A percentile compares a stretch with the other conserved stretches of the same genome.
Conservation (phyloP, 2,329 filamentous ascomycete genomes). For the Fusarium haematococcum region DNA sequence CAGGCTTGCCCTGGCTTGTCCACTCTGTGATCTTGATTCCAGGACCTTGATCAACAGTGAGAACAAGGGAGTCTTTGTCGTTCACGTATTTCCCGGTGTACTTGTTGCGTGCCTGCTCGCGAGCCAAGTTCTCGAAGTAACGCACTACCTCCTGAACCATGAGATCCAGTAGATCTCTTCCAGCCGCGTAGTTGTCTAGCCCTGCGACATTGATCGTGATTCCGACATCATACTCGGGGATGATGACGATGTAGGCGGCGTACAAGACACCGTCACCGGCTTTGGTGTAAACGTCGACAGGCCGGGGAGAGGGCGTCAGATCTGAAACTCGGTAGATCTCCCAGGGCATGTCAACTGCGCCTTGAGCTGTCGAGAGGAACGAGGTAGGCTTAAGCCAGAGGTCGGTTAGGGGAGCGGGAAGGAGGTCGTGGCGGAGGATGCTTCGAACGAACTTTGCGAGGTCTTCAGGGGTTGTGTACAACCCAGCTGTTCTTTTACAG, state of each 20-base stretch:
- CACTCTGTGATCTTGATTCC: not conserved
- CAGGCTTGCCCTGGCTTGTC: not conserved
- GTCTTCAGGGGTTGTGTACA: constrained; percentile 55
- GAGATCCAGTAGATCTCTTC: not conserved
- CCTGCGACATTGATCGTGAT: not conserved
- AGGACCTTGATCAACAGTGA: not conserved
- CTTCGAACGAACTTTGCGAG: constrained; percentile 30
- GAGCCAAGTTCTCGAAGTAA: not conserved
- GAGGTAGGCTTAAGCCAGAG: not conserved
- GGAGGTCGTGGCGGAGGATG: not conserved
- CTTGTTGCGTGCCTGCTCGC: not conserved
- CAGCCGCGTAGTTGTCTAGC: not conserved
- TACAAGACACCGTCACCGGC: not conserved
- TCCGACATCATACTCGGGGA: not conserved
- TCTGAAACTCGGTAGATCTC: not conserved
- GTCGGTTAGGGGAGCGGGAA: not conserved
- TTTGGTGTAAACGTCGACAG: not conserved
- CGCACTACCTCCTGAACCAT: not conserved
- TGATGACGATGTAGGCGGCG: not conserved
- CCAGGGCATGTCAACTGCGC: not conserved
- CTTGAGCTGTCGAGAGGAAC: not conserved
- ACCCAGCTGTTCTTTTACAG: constrained; percentile 46
- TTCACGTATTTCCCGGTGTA: not conserved
- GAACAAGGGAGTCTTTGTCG: not conserved
- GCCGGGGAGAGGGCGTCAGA: not conserved